These are phyloP conservation scores for Sutorius australiensis DNA, from an alignment of 768 basidiomycete species.

Conservation along the genomic window DNA sequence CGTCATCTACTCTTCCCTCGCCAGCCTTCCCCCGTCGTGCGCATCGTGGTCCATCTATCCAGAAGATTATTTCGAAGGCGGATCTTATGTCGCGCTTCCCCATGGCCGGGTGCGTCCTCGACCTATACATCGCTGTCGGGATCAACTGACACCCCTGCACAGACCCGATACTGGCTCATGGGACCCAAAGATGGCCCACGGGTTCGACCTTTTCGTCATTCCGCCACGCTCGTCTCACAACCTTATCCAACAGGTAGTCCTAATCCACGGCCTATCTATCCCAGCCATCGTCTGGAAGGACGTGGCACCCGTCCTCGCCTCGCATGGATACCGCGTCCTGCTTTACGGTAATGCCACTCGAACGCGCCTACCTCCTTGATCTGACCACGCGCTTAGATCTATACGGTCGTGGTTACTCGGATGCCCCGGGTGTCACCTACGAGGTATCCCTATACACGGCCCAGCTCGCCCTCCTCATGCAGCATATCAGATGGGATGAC, in stretches of 20 bases:
- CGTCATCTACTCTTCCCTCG: slow-evolving; percentile 53
- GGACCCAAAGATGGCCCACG: slow-evolving; percentile 67
- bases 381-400: slow-evolving; percentile 48
- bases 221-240: slow-evolving; percentile 2
- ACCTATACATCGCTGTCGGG: neutral
- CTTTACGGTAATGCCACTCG: slow-evolving; percentile 54
- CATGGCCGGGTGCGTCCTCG: slow-evolving; percentile 53
- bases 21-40: slow-evolving; percentile 50
- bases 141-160: slow-evolving; percentile 5
- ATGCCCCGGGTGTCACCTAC: slow-evolving; percentile 69
- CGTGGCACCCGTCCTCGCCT: slow-evolving; percentile 60
- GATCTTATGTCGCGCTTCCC: slow-evolving; percentile 62
- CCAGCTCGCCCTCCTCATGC: slow-evolving; percentile 81
- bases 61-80: slow-evolving; percentile 58
- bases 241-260: slow-evolving; percentile 49
- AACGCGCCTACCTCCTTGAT: neutral
- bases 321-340: slow-evolving; percentile 66
- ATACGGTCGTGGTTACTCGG: slow-evolving; percentile 81
- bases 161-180: slow-evolving; percentile 76
- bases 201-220: slow-evolving; percentile 35
- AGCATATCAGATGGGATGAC: slow-evolving; percentile 69
- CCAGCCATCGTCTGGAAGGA: slow-evolving; percentile 78
- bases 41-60: slow-evolving; percentile 72
- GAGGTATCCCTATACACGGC: slow-evolving; percentile 61
- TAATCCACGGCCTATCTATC: slow-evolving; percentile 76